Evolutionary conservation across 768 basidiomycete genomes (phyloP).

Genomic region (Auricularia cornea): DNA sequence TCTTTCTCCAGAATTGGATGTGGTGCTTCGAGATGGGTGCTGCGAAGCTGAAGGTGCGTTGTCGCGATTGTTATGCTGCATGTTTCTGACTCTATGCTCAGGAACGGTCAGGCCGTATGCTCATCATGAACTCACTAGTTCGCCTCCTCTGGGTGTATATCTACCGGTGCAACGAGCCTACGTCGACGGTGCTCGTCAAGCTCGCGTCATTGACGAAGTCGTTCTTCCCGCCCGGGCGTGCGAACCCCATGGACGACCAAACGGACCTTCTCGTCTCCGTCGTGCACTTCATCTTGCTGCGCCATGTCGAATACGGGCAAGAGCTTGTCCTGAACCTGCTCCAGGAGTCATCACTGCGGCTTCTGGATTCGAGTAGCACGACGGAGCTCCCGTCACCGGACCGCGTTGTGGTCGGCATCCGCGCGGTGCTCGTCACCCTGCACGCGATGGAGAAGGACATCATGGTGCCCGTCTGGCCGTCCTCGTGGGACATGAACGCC

Average conservation of each 20-base stretch:
- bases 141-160: slow-evolving; percentile 90
- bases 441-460: slow-evolving; percentile 66
- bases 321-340: slow-evolving; percentile 76
- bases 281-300: slow-evolving; percentile 72
- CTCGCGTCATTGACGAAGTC: slow-evolving; percentile 66
- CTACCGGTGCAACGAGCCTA: slow-evolving; percentile 83
- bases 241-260: slow-evolving; percentile 19
- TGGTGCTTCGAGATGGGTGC: slow-evolving; percentile 63
- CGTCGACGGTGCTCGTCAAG: slow-evolving; percentile 71
- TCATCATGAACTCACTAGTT: slow-evolving; percentile 72
- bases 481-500: slow-evolving; percentile 55
- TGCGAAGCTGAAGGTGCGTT: slow-evolving; percentile 68
- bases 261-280: slow-evolving; percentile 71
- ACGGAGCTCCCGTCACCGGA: slow-evolving; percentile 50
- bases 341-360: slow-evolving; percentile 49
- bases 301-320: slow-evolving; percentile 77
- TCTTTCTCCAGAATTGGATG: slow-evolving; percentile 78
- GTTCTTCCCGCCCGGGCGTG: slow-evolving; percentile 68
- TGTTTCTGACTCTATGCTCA: slow-evolving; percentile 22
- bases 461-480: slow-evolving; percentile 68
- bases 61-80: slow-evolving; percentile 2
- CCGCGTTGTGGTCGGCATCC: slow-evolving; percentile 61
- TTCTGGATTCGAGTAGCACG: slow-evolving; percentile 20
- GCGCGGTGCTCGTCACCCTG: slow-evolving; percentile 68
- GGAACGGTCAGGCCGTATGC: slow-evolving; percentile 67